A percentile compares a stretch with the other conserved stretches of the same genome.
Evolutionary conservation across 345 rosid genomes (phyloP).

Genomic region (Sonneratia alba): DNA sequence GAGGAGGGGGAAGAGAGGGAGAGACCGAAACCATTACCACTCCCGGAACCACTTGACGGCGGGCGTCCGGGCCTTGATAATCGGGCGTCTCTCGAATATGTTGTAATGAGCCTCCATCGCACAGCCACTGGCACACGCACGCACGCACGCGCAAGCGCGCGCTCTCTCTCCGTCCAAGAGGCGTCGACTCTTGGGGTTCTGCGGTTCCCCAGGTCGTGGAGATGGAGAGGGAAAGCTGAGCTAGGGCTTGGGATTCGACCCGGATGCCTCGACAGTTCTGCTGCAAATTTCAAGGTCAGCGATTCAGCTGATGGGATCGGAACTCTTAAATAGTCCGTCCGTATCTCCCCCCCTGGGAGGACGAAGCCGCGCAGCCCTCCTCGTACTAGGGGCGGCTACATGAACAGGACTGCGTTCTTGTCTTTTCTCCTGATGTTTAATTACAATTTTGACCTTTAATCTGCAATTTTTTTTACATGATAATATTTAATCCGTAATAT

Average conservation of each 20-base stretch:
- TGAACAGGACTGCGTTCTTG: not conserved
- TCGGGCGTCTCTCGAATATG: constrained; percentile 68
- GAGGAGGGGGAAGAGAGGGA: not conserved
- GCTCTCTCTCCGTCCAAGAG: not conserved
- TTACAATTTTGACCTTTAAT: too few species aligned
- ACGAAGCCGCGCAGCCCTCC: not conserved
- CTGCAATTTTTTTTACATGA: too few species aligned
- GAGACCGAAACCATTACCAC: constrained; percentile 37
- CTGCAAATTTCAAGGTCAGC: not conserved
- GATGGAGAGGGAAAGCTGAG: not conserved
- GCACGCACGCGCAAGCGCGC: not conserved
- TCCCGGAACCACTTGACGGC: constrained; percentile 78
- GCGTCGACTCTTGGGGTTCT: not conserved
- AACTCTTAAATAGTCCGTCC: not conserved
- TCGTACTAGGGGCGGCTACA: not conserved
- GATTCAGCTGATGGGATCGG: not conserved
- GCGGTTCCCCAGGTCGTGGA: too few species aligned
- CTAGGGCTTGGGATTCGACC: not conserved
- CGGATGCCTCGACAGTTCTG: not conserved
- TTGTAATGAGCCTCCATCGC: constrained; percentile 14
- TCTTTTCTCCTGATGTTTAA: too few species aligned
- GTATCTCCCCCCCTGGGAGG: not conserved
- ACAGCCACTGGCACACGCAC: not conserved
- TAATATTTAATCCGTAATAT: too few species aligned
- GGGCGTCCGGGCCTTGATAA: constrained; percentile 57